Base-by-base conservation (phyloP, 1,284 basidiomycete genomes). In the Cutaneotrichosporon dermatis region DNA sequence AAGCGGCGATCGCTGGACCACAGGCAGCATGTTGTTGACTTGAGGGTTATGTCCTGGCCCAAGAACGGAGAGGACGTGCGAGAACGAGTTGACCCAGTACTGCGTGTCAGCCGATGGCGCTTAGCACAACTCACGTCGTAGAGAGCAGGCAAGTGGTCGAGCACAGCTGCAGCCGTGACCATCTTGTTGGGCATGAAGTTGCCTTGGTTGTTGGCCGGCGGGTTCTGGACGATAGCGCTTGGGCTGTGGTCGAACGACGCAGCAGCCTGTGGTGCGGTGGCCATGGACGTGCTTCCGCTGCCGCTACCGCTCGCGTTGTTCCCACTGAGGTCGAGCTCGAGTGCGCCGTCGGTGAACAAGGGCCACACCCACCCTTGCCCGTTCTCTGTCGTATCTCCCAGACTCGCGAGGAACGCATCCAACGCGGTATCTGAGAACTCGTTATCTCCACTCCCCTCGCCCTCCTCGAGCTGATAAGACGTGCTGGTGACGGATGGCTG, bases 31-130 rank as follows among this genome's bases (percentile, higher is more conserved):
- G 42, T 60, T 61, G 49, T 66, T 62, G n/a, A 66, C 58, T 25
- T 67, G 60, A 0, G 65, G 61, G 57, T 69, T 69, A 33, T 67
- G 64, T 0, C 64, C 65, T 0, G 67, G 67, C 6, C 66, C 67
- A 6, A 71, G 63, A 9, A 71, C 69, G 4, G 67, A 69, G 10
- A 71, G 61, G 37, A 71, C 65, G 33, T 66, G 67, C 11, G 66
- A 66, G 51, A 69, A 71, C 6, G 66, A 67, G 54, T 69, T 68
- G 56, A 69, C 64, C 60, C 64, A 68, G 59, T 71, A 67, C 65
- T 70, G 35, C 10, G 40, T 41, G 48, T 53, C 11, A 25, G 15
- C 25, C 25, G 7, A 33, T 15, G n/a, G n/a, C 13, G 4, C 8
- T 12, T n/a, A 3, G 4, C 25, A 25, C 25, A 44, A 54, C 62